Evolutionary conservation across 805 yeast genomes (phyloP), one percentile per base, ranked within the genome.

Genomic region (Sugiyamaella chiloensis): DNA sequence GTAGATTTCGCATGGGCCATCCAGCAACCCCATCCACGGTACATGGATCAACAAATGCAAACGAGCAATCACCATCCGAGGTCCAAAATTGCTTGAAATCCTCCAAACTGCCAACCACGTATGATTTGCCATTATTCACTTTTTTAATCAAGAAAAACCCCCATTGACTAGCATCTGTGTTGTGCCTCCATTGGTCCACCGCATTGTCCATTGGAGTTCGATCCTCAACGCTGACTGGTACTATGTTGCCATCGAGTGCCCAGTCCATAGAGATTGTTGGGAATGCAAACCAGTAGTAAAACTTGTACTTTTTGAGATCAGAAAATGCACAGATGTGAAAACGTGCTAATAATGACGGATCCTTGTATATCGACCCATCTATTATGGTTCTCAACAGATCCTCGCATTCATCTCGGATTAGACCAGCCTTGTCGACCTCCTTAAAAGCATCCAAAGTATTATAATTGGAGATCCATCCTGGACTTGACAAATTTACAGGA

Each of bases 391-490:
- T 26, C 23, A 40, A 23, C 9, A 40, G 24, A 31, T 14, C 20
- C 1, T 54, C 53, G 1, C 74, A 80, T 20, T 71, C 63, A 0
- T 66, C 61, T 21, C 66, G 65, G n/a, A 90, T 58, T 47, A 85
- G 73, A 3, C 66, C 63, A 20, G 72, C 71, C 65, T 91, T 93
- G 59, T 87, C 84, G 0, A 79, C 56, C 16, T 64, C 64, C 59
- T 84, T 87, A 68, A 93, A 93, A 53, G 87, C 89, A 55, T 91
- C 96, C 27, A 89, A 71, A 0, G 96, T 87, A 65, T 93, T 93
- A 40, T 81, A 78, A 61, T 89, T 89, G 37, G 67, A 59, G 19
- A 81, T 52, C 17, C 53, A 44, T 1, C 85, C 86, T 1, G 69
- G 34, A 9, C 9, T 16, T 17, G 9, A 23, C 5, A 44, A 14